Base-by-base conservation (phyloP, 306 rosid species). In the Trifolium repens region DNA sequence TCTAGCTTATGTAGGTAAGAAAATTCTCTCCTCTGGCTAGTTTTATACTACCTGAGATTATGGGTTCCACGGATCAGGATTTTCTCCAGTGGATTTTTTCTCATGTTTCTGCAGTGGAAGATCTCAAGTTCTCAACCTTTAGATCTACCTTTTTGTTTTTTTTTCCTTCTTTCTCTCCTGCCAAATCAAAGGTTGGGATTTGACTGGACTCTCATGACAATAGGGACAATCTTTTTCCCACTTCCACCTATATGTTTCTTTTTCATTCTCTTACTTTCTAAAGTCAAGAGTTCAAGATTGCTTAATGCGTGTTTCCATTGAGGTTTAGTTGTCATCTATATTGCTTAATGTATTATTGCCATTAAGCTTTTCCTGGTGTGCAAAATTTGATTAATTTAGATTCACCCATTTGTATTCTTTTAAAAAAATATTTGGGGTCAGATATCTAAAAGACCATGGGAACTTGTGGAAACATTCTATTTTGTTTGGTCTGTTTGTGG, bases 1-100 rank as follows among this genome's bases (percentile, higher is more conserved):
- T 86, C 87, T 92, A 85, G 93, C 93, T 44, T 94, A 92, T 72
- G 91, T 81, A 83, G 99, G 99, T 94, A 70, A 90, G 97, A 76
- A 74, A 81, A 76, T 65, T 84, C 73, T 74, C 67, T 82, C 47
- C 52, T 46, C 54, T 79, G 72, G 46, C 65, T 61, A 52, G 10
- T 60, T 35, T 50, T 40, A 34, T 73, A 43, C 72, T 65, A 40
- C 69, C 77, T 58, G 15, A 34, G 69, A 61, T 68, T 59, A 49
- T 39, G 68, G 55, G 61, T 27, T 27, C 30, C 30, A 27, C 30
- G 30, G 30, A 27, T 27, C 30, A 27, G 30, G 30, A 27, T 27
- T 27, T 27, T 27, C 3, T 27, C 30, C 30, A 2, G 30, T 27
- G 30, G 30, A 27, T 27, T 2, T 27, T 27, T 27, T 27, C 30